Percentiles rank a stretch among this genome's conserved stretches.
These are phyloP conservation scores for Gossypium aridum DNA, from an alignment of 441 rosid genomes.

Conservation along the genomic window DNA sequence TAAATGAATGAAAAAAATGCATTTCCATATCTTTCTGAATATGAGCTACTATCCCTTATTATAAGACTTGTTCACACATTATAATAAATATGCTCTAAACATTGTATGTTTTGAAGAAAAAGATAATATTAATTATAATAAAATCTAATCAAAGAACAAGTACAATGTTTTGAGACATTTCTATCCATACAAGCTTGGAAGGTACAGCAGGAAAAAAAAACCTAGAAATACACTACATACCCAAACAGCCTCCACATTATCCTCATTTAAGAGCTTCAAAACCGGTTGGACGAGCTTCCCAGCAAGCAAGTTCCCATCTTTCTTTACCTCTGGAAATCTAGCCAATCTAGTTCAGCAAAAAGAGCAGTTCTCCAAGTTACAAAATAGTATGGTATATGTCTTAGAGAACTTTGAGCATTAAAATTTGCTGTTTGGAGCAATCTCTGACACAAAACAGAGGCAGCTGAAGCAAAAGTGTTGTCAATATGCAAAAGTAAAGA, in stretches of 20 bases:
- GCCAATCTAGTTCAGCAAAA: conserved; percentile 44
- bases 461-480: background rate
- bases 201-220: background rate
- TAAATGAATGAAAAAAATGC: background rate
- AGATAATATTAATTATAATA: background rate
- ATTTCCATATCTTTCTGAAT: background rate
- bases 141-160: background rate
- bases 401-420: background rate
- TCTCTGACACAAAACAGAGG: background rate
- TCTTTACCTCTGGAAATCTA: conserved; percentile 55
- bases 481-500: background rate
- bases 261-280: conserved; percentile 64
- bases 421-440: background rate
- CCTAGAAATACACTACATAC: conserved; percentile 28
- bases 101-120: background rate
- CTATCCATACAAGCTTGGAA: background rate
- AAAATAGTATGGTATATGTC: background rate
- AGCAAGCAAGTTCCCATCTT: conserved; percentile 55
- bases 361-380: background rate
- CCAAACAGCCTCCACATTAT: conserved; percentile 47
- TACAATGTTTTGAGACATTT: background rate
- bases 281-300: conserved; percentile 58
- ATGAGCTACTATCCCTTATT: background rate
- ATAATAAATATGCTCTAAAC: background rate
- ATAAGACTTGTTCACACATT: background rate